Evolutionary conservation across 163 green algal genomes (phyloP).

Genomic region (Prototheca stagnorum): DNA sequence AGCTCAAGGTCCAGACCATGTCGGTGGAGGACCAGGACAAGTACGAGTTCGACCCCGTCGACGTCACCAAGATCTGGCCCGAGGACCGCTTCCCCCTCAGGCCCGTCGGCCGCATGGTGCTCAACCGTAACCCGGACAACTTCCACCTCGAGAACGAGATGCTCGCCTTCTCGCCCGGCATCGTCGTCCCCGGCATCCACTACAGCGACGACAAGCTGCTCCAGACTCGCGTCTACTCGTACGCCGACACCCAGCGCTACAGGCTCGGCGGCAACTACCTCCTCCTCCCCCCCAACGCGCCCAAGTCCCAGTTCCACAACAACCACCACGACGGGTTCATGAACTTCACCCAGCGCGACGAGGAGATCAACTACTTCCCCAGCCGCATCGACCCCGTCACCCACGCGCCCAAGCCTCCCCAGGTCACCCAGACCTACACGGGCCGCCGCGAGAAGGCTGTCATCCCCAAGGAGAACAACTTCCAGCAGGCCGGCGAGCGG

Average conservation of each 20-base stretch:
- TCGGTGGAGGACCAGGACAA: conserved; percentile 71
- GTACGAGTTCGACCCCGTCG: conserved; percentile 78
- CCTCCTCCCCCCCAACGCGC: conserved; percentile 81
- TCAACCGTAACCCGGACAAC: conserved; percentile 95
- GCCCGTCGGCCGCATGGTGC: conserved; percentile 77
- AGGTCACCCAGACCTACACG: conserved; percentile 22
- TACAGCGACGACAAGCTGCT: conserved; percentile 96
- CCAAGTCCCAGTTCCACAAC: conserved; percentile 79
- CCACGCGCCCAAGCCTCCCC: conserved; percentile 59
- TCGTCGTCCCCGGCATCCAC: conserved; percentile 82
- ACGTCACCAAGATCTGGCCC: conserved; percentile 67
- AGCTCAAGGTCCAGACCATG: conserved; percentile 82
- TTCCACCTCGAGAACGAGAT: conserved; percentile 96
- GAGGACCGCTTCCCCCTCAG: conserved; percentile 74
- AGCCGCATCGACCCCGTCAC: conserved; percentile 68
- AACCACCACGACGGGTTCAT: conserved; percentile 96
- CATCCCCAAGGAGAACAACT: conserved; percentile 92
- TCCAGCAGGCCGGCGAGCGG: conserved; percentile 52
- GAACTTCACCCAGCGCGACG: conserved; percentile 83
- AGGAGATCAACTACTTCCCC: conserved; percentile 96
- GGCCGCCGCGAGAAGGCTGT: conserved; percentile 59
- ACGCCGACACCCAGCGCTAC: conserved; percentile 84
- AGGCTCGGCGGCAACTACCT: conserved; percentile 88
- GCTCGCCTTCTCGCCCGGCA: conserved; percentile 81
- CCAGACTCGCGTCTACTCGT: conserved; percentile 73